phyloP scores from a whole-genome alignment of 2,329 filamentous ascomycete genomes.

The Paramyrothecium roridum region DNA sequence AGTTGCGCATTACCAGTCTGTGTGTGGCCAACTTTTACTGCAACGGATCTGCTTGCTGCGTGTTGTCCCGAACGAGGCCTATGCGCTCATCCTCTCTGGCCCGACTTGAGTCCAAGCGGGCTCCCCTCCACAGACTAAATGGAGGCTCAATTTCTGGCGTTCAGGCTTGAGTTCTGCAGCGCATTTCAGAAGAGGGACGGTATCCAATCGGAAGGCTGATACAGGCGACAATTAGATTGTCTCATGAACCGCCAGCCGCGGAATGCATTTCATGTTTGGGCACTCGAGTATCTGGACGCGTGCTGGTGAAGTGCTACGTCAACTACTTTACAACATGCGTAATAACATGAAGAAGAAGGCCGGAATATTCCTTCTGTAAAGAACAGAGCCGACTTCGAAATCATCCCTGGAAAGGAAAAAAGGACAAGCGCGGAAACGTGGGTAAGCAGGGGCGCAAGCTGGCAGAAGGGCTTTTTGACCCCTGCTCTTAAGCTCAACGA shows the following conservation, averaged over 20 bases:
- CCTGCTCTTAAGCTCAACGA: not conserved
- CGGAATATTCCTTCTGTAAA: not conserved
- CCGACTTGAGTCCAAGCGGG: not conserved
- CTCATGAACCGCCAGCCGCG: slow-evolving; percentile 1
- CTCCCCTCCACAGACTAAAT: not conserved
- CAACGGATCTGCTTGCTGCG: not conserved
- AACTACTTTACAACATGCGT: too few relatives aligned
- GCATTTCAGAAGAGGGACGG: not conserved
- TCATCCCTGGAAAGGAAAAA: not conserved
- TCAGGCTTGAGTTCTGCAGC: not conserved
- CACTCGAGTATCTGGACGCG: too few relatives aligned
- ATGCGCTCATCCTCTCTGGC: not conserved
- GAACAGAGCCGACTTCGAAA: not conserved
- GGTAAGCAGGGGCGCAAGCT: not conserved
- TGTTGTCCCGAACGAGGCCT: not conserved
- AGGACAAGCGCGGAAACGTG: too few relatives aligned
- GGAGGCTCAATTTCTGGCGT: not conserved
- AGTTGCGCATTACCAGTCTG: not conserved
- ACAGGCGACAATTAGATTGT: not conserved
- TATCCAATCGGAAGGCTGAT: not conserved
- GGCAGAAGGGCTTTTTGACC: not conserved
- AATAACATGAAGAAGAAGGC: too few relatives aligned
- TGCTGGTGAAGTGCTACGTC: too few relatives aligned
- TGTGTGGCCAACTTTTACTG: not conserved
- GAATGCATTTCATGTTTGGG: not conserved